A percentile compares a stretch with the other conserved stretches of the same genome.
phyloP scores from a whole-genome alignment of 1,284 basidiomycete species.

The Phenoliferia sp. region DNA sequence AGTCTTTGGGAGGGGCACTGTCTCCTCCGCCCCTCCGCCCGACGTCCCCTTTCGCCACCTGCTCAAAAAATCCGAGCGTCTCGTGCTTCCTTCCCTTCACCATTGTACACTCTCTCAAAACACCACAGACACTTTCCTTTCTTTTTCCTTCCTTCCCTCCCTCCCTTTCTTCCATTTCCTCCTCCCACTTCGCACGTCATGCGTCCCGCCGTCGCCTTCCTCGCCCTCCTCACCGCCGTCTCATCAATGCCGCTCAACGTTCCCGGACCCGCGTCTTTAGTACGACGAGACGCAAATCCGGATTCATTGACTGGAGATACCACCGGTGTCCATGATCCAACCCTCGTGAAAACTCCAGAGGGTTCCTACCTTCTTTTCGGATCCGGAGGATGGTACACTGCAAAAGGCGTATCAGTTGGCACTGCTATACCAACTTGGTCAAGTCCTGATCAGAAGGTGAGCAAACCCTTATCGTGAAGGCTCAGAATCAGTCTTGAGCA shows the following conservation, averaged over 20 bases:
- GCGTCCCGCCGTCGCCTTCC: neutral
- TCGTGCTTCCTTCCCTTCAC: no score
- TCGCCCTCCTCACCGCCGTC: neutral
- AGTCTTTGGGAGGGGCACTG: no score
- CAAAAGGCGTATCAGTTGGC: neutral
- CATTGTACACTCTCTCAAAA: no score
- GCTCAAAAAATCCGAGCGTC: no score
- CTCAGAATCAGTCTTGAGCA: neutral
- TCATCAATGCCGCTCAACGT: neutral
- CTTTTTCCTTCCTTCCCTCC: neutral
- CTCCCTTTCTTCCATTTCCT: neutral
- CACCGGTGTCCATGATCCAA: neutral
- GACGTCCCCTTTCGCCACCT: no score
- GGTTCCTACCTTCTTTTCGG: neutral
- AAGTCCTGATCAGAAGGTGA: neutral
- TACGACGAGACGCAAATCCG: neutral
- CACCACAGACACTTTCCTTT: neutral
- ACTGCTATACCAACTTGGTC: neutral
- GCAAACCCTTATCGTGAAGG: neutral
- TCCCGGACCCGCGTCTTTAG: neutral
- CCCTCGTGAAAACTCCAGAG: neutral
- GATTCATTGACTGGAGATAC: neutral
- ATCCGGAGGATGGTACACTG: neutral
- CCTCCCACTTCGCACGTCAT: neutral
- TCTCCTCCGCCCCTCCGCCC: no score